Evolutionary conservation across 148 eudicot species (phyloP).

Genomic region (Rhododendron simsii): DNA sequence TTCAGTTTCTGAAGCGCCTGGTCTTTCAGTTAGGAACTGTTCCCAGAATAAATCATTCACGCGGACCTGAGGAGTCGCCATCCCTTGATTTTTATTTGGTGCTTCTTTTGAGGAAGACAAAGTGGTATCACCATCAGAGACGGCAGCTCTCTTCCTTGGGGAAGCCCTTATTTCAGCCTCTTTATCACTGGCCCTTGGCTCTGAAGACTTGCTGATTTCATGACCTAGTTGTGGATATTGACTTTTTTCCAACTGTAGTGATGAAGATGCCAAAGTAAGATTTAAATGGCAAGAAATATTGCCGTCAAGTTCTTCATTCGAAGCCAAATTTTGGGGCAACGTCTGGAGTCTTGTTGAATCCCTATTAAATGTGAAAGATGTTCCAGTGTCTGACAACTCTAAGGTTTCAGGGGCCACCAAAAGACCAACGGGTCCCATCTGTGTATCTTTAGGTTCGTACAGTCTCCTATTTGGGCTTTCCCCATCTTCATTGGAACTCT

Average conservation of each 20-base stretch:
- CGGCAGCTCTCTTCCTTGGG: slow-evolving; percentile 13
- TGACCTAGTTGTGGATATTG: slow-evolving; percentile 34
- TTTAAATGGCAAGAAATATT: slow-evolving; percentile 65
- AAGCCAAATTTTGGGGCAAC: slow-evolving; percentile 35
- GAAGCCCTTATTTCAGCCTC: slow-evolving; percentile 23
- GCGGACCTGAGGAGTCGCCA: slow-evolving; percentile 37
- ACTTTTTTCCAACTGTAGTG: slow-evolving; percentile 37
- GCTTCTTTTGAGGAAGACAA: slow-evolving; percentile 43
- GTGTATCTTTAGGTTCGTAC: slow-evolving; percentile 42
- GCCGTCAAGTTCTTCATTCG: slow-evolving; percentile 57
- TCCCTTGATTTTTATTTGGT: slow-evolving; percentile 37
- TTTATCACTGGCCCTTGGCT: slow-evolving; percentile 15
- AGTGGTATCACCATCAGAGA: slow-evolving; percentile 20
- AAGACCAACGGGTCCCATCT: slow-evolving; percentile 31
- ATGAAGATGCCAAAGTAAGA: slow-evolving; percentile 74
- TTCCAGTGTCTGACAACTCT: slow-evolving; percentile 58
- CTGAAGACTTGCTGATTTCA: slow-evolving; percentile 31
- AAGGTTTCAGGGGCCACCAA: slow-evolving; percentile 46
- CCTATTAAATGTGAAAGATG: slow-evolving; percentile 52
- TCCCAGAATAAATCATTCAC: slow-evolving; percentile 94
- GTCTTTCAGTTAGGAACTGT: slow-evolving; percentile 88
- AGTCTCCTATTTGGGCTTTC: slow-evolving; percentile 47
- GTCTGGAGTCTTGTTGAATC: slow-evolving; percentile 46
- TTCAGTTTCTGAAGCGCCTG: slow-evolving; percentile 71
- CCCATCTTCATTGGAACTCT: slow-evolving; percentile 76